These are phyloP conservation scores for Ramichloridium luteum DNA, from an alignment of 2,329 filamentous ascomycete species.

Conservation along the genomic window DNA sequence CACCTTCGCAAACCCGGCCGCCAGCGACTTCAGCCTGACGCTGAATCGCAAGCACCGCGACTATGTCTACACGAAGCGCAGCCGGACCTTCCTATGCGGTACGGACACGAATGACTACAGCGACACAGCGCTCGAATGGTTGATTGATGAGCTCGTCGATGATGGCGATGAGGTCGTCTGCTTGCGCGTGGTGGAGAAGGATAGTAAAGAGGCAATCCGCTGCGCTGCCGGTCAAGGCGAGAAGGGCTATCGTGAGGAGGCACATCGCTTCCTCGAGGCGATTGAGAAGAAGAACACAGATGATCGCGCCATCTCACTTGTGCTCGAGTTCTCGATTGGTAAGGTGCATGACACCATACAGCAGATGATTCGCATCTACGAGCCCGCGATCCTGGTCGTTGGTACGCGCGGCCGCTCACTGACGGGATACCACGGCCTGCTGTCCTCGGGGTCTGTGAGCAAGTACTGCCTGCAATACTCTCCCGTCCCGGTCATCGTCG, in stretches of 20 bases:
- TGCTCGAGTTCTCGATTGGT: conserved; percentile 77
- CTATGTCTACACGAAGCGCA: conserved; percentile 67
- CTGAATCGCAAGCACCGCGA: conserved; percentile 77
- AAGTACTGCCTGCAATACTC: conserved; percentile 94
- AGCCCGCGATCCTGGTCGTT: conserved; percentile 82
- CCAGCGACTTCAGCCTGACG: conserved; percentile 63
- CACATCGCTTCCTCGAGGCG: conserved; percentile 57
- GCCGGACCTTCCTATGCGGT: conserved; percentile 80
- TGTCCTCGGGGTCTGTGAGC: conserved; percentile 71
- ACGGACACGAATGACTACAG: conserved; percentile 87
- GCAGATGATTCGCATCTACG: conserved; percentile 81
- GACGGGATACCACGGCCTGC: conserved; percentile 72
- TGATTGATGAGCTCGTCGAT: conserved; percentile 82
- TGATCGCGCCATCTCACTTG: conserved; percentile 72
- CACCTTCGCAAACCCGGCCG: conserved; percentile 56
- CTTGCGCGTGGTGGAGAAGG: conserved; percentile 75
- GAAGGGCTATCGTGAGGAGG: conserved; percentile 57
- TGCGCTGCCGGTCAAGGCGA: conserved; percentile 36
- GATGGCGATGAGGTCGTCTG: conserved; percentile 91
- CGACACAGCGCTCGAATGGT: conserved; percentile 83
- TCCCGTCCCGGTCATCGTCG: conserved; percentile 84
- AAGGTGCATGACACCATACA: conserved; percentile 87
- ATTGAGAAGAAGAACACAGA: conserved; percentile 71
- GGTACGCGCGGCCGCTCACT: conserved; percentile 76
- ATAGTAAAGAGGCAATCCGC: conserved; percentile 49